A percentile compares a stretch with the other conserved stretches of the same genome.
phyloP scores from a whole-genome alignment of 2,329 filamentous ascomycete species.

The Dothidotthia symphoricarpi region DNA sequence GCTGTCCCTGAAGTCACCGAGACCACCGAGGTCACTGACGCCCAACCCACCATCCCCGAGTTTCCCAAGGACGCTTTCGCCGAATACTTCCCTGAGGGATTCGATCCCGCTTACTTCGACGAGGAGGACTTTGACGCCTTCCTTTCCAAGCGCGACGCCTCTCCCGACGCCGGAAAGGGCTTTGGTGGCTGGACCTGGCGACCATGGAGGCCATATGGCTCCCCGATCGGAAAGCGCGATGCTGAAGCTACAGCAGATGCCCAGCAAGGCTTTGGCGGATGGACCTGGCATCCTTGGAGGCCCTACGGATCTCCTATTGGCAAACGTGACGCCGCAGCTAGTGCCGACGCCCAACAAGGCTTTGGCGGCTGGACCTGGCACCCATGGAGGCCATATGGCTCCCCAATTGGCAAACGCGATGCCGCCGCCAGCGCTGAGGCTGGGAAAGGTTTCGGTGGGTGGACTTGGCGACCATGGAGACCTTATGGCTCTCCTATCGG shows the following conservation, averaged over 20 bases:
- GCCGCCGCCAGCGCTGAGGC: neutral
- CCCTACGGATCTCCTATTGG: slow-evolving; percentile 6
- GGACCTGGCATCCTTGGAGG: neutral
- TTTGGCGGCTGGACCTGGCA: neutral
- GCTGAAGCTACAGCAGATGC: slow-evolving; percentile 25
- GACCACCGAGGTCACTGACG: slow-evolving; percentile 23
- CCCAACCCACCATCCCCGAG: neutral
- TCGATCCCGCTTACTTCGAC: slow-evolving; percentile 1
- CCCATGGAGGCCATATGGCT: slow-evolving; percentile 5
- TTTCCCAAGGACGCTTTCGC: slow-evolving; percentile 7
- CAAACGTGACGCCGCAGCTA: slow-evolving; percentile 8
- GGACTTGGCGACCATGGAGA: neutral
- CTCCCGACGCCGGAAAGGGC: too few relatives aligned
- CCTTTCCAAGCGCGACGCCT: slow-evolving; percentile 3
- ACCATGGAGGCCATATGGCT: neutral
- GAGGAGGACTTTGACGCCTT: slow-evolving; percentile 5
- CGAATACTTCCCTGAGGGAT: neutral
- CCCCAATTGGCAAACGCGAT: slow-evolving; percentile 8
- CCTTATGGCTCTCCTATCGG: neutral
- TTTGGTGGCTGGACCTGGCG: neutral
- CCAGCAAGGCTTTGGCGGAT: neutral
- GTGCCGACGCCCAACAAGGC: neutral
- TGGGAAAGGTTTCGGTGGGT: too few relatives aligned
- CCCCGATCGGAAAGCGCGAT: slow-evolving; percentile 5
- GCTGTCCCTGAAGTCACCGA: slow-evolving; percentile 18